phyloP scores from a whole-genome alignment of 129 eudicot genomes.

The Tanacetum coccineum region DNA sequence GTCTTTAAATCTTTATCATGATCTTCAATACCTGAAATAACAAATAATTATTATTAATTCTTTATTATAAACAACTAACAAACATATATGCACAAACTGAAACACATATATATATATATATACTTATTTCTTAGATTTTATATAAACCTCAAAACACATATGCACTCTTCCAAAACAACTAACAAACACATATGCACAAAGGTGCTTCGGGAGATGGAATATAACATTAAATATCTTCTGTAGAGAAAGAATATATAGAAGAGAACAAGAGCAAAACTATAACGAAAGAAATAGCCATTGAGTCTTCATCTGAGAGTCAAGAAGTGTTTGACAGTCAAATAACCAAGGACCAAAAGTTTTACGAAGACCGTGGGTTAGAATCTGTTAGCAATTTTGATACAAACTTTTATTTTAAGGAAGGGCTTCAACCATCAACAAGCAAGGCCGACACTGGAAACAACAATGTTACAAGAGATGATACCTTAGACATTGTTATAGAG shows the following conservation, averaged over 20 bases:
- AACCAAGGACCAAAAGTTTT: conserved; percentile 6
- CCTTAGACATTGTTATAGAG: conserved; percentile 5
- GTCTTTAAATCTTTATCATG: too few species aligned
- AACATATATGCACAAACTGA: too few species aligned
- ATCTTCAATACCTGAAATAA: too few species aligned
- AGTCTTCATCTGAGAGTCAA: conserved; percentile 23
- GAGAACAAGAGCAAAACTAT: conserved; percentile 14
- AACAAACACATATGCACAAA: too few species aligned
- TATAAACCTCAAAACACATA: too few species aligned
- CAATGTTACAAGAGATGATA: conserved; percentile 19
- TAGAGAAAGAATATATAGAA: conserved; percentile 21
- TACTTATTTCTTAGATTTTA: too few species aligned
- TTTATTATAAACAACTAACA: too few species aligned
- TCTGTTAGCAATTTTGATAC: conserved; percentile 2
- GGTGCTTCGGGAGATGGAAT: conserved; percentile 57
- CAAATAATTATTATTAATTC: too few species aligned
- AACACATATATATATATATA: too few species aligned
- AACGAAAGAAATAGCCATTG: conserved; percentile 5
- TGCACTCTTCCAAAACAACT: too few species aligned
- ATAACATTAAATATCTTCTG: conserved; percentile 28
- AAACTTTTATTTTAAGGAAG: conserved; percentile 12
- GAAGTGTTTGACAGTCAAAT: conserved; percentile 23
- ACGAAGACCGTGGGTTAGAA: conserved; percentile 13
- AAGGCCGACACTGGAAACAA: conserved; percentile 4
- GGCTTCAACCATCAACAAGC: conserved; percentile 17